Conservation (phyloP, 108 stramenopile species). For the Fragilaria radians region DNA sequence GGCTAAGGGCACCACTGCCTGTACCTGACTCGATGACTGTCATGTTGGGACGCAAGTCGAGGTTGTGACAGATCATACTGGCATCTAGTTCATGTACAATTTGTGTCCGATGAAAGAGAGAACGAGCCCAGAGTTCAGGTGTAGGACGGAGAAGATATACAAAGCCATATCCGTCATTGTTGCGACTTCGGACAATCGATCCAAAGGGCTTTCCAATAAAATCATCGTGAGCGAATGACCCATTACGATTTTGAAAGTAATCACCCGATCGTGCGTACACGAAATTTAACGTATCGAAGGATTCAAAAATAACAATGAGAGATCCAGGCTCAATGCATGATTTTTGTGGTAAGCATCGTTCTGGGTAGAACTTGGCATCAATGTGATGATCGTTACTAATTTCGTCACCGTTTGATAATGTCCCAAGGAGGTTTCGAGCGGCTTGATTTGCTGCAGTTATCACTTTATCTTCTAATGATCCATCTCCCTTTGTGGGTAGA, state of each 20-base stretch:
- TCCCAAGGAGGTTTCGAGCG: conserved; percentile 52
- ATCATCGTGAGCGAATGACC: conserved; percentile 84
- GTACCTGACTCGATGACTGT: conserved; percentile 89
- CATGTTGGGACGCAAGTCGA: conserved; percentile 83
- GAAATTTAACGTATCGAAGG: conserved; percentile 76
- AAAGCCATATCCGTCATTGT: conserved; percentile 73
- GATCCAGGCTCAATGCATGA: conserved; percentile 43
- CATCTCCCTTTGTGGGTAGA: conserved; percentile 1
- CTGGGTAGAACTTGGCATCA: conserved; percentile 51
- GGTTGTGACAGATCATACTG: conserved; percentile 66
- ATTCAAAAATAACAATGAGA: conserved; percentile 82
- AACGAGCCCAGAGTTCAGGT: conserved; percentile 87
- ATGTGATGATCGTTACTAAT: conserved; percentile 16
- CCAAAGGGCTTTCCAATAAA: conserved; percentile 85
- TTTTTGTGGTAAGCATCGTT: conserved; percentile 38
- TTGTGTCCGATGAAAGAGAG: conserved; percentile 84
- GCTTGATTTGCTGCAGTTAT: conserved; percentile 62
- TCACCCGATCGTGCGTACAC: conserved; percentile 63
- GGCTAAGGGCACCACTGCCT: conserved; percentile 83
- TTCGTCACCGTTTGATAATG: conserved; percentile 6
- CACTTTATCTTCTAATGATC: conserved; percentile 29
- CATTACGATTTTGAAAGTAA: conserved; percentile 80
- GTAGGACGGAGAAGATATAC: conserved; percentile 80
- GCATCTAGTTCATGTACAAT: conserved; percentile 90
- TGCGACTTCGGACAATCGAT: conserved; percentile 69